These are phyloP conservation scores for Colletotrichum limetticola DNA, from an alignment of 2,329 filamentous ascomycete genomes.

Conservation along the genomic window DNA sequence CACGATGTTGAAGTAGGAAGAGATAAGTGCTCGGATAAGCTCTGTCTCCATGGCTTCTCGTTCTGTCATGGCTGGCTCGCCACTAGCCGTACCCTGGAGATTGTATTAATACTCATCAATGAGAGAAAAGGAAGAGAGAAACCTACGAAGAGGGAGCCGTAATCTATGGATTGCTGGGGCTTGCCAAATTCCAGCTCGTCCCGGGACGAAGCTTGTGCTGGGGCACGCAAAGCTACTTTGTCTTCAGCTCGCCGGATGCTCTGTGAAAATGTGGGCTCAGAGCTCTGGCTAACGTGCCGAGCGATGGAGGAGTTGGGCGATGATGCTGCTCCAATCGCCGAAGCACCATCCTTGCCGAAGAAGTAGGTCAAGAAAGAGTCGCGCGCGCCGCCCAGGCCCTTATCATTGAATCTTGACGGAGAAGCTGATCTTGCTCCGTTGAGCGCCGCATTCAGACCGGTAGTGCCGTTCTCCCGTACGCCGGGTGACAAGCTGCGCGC, in stretches of 20 bases:
- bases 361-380: constrained; percentile 99
- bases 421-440: constrained; percentile 73
- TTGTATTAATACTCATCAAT: constrained; percentile 37
- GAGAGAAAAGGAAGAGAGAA: background rate
- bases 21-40: constrained; percentile 94
- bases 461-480: constrained; percentile 73
- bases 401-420: constrained; percentile 70
- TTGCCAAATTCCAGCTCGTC: constrained; percentile 54
- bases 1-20: constrained; percentile 99
- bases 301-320: constrained; percentile 51
- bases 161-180: constrained; percentile 48
- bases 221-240: constrained; percentile 63
- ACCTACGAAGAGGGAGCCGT: constrained; percentile 70
- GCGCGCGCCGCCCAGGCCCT: constrained; percentile 71
- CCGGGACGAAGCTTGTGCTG: constrained; percentile 49
- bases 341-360: constrained; percentile 90
- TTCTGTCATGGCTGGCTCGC: constrained; percentile 90
- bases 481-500: constrained; percentile 86
- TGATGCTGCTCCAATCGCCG: constrained; percentile 47
- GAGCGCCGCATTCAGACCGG: constrained; percentile 71
- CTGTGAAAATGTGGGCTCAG: constrained; percentile 84
- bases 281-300: constrained; percentile 81
- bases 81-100: constrained; percentile 61
- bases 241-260: constrained; percentile 81
- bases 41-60: constrained; percentile 98